Percentiles rank a stretch among this genome's conserved stretches.
Conservation (phyloP, 805 yeast genomes). For the Candida pseudofarinosa region DNA sequence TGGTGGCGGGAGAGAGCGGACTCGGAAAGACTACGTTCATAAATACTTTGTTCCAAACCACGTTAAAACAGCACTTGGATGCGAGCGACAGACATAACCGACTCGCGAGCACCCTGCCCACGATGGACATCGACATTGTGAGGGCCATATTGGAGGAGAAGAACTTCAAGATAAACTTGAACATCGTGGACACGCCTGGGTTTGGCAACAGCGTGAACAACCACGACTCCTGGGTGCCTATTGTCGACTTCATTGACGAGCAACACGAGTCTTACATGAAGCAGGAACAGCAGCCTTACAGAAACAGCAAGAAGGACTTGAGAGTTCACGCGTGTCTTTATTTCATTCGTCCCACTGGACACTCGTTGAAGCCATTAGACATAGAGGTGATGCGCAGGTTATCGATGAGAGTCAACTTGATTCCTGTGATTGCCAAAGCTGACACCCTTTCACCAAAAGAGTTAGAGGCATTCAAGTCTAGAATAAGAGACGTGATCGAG, state of each 20-base stretch:
- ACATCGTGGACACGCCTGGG: slow-evolving; percentile 89
- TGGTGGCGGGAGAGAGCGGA: slow-evolving; percentile 91
- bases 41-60: slow-evolving; percentile 77
- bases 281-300: slow-evolving; percentile 87
- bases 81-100: slow-evolving; percentile 54
- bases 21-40: slow-evolving; percentile 89
- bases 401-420: slow-evolving; percentile 75
- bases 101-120: slow-evolving; percentile 52
- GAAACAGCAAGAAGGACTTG: slow-evolving; percentile 64
- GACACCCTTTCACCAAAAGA: slow-evolving; percentile 76
- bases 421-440: slow-evolving; percentile 87
- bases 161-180: slow-evolving; percentile 71
- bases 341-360: slow-evolving; percentile 89
- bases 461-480: slow-evolving; percentile 61
- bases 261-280: slow-evolving; percentile 86
- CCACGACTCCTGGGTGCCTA: slow-evolving; percentile 79
- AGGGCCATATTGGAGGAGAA: slow-evolving; percentile 83
- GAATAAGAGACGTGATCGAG: slow-evolving; percentile 78
- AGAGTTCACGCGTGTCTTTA: slow-evolving; percentile 90
- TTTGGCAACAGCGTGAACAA: slow-evolving; percentile 90
- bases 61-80: slow-evolving; percentile 57
- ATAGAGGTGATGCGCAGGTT: slow-evolving; percentile 84
- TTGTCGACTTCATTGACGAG: slow-evolving; percentile 84
- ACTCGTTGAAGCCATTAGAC: slow-evolving; percentile 81
- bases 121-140: slow-evolving; percentile 73